Evolutionary conservation across 768 basidiomycete species (phyloP), one percentile per base, ranked within the genome.

Genomic region (Tulasnella sp.): DNA sequence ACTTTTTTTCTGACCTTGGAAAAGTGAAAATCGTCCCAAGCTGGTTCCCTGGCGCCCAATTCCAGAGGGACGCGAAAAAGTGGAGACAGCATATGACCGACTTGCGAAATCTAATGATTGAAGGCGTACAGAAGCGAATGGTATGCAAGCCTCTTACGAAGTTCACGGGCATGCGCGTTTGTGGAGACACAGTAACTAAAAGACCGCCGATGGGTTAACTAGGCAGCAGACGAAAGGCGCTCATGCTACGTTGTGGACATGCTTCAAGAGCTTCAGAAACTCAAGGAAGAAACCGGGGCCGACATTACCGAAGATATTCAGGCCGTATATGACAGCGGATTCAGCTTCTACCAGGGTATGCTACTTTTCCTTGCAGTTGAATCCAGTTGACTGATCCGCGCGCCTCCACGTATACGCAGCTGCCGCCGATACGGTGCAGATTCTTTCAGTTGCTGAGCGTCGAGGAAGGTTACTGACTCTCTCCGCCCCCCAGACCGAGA

Each of bases 21-120:
- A 25, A 15, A 74, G 73, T 74, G 34, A 74, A 74, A 74, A 5
- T 2, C 2, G 54, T 74, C 19, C 73, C 73, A 15, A 22, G 38
- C 31, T 74, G 73, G 73, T 37, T 74, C 39, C 73, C 73, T 0
- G 73, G 73, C 3, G 52, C 73, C 22, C 52, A 67, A 17, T 74
- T 74, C 29, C 49, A 64, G 45, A 42, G 73, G n/a, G 52, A 74
- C 9, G 73, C 73, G 6, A 22, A 25, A 38, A 29, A 25, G 15
- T 54, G 42, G 34, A 74, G 42, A 15, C 22, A 72, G 31, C 31
- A 40, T 14, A n/a, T 72, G 71, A 29, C 15, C 15, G 29, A 34
- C 6, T 6, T 64, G 5, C 29, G 58, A 34, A 3, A 25, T 2
- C 29, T 64, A 12, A 64, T 64, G 58, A 17, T 64, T 5, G 58